phyloP scores from a whole-genome alignment of 805 yeast species.

The Yarrowia osloensis region DNA sequence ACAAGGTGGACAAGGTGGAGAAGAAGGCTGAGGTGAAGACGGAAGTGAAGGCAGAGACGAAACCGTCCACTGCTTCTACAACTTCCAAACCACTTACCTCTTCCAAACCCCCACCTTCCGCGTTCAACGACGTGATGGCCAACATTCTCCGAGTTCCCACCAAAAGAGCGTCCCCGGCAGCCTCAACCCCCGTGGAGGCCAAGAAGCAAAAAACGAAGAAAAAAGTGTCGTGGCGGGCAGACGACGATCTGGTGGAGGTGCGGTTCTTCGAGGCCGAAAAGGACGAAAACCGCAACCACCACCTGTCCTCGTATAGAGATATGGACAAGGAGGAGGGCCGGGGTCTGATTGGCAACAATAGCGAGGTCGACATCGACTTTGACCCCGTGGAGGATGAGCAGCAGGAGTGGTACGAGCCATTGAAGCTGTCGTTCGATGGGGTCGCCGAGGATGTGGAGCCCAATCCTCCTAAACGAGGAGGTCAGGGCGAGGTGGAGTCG shows the following conservation, averaged over 20 bases:
- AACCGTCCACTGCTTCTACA: too few relatives aligned
- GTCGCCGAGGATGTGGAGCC: neutral
- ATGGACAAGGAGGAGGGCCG: conserved; percentile 25
- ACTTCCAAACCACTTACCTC: too few relatives aligned
- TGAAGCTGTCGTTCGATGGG: neutral
- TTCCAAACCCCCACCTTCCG: neutral
- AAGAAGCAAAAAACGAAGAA: conserved; percentile 21
- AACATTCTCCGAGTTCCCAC: conserved; percentile 9
- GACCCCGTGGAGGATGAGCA: conserved; percentile 27
- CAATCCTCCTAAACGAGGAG: conserved; percentile 21
- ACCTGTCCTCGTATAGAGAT: conserved; percentile 20
- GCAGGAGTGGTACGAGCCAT: conserved; percentile 16
- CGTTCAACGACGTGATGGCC: conserved; percentile 26
- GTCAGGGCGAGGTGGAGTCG: neutral
- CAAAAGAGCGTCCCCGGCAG: conserved; percentile 6
- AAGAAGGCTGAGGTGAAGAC: neutral
- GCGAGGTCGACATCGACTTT: conserved; percentile 16
- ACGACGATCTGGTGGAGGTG: conserved; percentile 5
- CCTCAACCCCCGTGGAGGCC: conserved; percentile 1
- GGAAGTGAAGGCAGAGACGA: neutral
- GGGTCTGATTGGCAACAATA: conserved; percentile 24
- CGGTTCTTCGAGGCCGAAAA: conserved; percentile 24
- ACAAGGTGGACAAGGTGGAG: neutral
- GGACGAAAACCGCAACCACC: conserved; percentile 10
- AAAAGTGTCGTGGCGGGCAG: conserved; percentile 21